phyloP scores from a whole-genome alignment of 2,329 filamentous ascomycete species.

The Kalmusia sp. region DNA sequence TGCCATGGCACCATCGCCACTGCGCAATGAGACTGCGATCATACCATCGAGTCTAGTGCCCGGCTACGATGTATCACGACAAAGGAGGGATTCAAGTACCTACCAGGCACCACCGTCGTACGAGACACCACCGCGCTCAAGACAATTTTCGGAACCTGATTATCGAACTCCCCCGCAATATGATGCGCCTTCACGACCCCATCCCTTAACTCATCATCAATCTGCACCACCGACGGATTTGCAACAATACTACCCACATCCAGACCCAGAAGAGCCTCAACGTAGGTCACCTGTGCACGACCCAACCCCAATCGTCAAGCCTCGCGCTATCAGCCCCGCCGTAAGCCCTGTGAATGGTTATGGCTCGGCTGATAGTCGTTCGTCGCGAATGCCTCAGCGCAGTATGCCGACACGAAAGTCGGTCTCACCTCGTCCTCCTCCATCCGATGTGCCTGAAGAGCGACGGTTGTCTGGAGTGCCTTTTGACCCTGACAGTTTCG shows the following conservation, averaged over 20 bases:
- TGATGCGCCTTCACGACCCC: slow-evolving; percentile 34
- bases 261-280: slow-evolving; percentile 43
- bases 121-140: slow-evolving; percentile 33
- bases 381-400: slow-evolving; percentile 50
- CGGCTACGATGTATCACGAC: slow-evolving; percentile 34
- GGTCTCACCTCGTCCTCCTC: slow-evolving; percentile 71
- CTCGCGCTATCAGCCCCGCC: slow-evolving; percentile 54
- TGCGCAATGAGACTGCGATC: slow-evolving; percentile 36
- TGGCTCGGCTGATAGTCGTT: slow-evolving; percentile 41
- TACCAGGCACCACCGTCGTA: slow-evolving; percentile 34
- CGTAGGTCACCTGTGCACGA: slow-evolving; percentile 45
- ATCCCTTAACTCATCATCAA: slow-evolving; percentile 38
- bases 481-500: slow-evolving; percentile 79
- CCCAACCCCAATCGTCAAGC: slow-evolving; percentile 51
- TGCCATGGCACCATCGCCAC: slow-evolving; percentile 38
- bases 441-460: slow-evolving; percentile 48
- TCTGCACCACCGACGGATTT: slow-evolving; percentile 28
- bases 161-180: slow-evolving; percentile 42
- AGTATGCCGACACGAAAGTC: slow-evolving; percentile 70
- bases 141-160: slow-evolving; percentile 44
- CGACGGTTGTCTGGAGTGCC: slow-evolving; percentile 68
- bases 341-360: slow-evolving; percentile 34
- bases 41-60: slow-evolving; percentile 42
- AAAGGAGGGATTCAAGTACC: slow-evolving; percentile 27
- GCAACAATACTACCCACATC: slow-evolving; percentile 56